Evolutionary conservation across 441 rosid species (phyloP), one percentile per base, ranked within the genome.

Genomic region (Brassica balearica): DNA sequence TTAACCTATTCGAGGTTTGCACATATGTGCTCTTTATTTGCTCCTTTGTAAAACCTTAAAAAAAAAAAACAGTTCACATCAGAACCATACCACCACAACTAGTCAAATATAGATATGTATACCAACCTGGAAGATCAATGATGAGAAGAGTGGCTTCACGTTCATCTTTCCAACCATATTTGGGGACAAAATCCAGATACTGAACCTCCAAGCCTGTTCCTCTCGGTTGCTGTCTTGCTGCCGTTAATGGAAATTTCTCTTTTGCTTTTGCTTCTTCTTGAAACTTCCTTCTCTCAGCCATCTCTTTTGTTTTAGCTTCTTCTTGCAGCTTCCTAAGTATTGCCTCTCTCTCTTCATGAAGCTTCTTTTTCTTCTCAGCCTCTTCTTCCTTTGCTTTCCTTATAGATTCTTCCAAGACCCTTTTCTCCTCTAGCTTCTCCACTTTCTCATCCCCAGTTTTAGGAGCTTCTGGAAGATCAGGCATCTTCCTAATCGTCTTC

Each of bases 41-140:
- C 59, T 90, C 89, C 88, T 79, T 88, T 4, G 58, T 6, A 46
- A 89, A 93, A 43, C 74, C 89, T 85, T 80, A 0, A 10, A 2
- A 32, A 32, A 32, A 2, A 2, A 63, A 58, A 46, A 27, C 68
- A 65, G 14, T 27, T 59, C 73, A 80, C 34, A 23, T 75, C 19
- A 70, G 17, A 41, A 38, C 43, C 11, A 48, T 27, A 69, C 56
- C 43, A 70, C 10, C 19, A 29, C 10, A 12, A 48, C 55, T 12
- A 48, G 55, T 48, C 7, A 8, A 9, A 6, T 1, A 22, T 10
- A 29, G 17, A 5, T 53, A 3, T 32, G 29, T 41, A 12, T 23
- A 81, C 77, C 2, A 76, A 87, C 93, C 88, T 64, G 91, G 88
- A 68, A 87, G 84, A 71, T 85, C 71, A 63, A 86, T 67, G 19